Evolutionary conservation across 2,329 filamentous ascomycete genomes (phyloP).

Genomic region (Clonostachys chloroleuca): DNA sequence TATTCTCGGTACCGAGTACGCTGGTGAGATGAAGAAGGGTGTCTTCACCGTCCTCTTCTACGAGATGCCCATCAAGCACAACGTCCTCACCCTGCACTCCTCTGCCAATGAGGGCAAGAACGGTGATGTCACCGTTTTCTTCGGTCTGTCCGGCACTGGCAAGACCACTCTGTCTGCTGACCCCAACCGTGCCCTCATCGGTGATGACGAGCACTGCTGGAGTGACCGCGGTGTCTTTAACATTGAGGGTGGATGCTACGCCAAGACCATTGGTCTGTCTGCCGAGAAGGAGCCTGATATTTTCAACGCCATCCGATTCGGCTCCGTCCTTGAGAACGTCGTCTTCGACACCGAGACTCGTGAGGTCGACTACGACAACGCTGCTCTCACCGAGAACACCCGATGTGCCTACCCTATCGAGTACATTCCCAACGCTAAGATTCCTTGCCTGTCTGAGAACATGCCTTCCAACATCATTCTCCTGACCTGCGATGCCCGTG

Average conservation of each 20-base stretch:
- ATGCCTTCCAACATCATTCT: conserved; percentile 98
- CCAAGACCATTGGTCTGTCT: conserved; percentile 96
- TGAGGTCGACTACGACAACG: conserved; percentile 91
- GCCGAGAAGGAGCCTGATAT: conserved; percentile 99
- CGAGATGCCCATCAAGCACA: conserved; percentile 99
- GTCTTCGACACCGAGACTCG: conserved; percentile 92
- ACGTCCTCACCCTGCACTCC: conserved; percentile 96
- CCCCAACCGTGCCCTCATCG: conserved; percentile 92
- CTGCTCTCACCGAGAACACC: conserved; percentile 95
- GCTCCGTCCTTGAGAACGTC: conserved; percentile 96
- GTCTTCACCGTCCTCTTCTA: conserved; percentile 99
- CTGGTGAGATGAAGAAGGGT: conserved; percentile 81
- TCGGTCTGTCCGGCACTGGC: conserved; percentile 95
- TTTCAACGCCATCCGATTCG: conserved; percentile 91
- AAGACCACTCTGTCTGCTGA: conserved; percentile 98
- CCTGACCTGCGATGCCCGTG: conserved; percentile 94
- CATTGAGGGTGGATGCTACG: conserved; percentile 99
- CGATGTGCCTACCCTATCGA: conserved; percentile 98
- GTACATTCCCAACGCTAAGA: conserved; percentile 98
- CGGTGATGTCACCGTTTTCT: conserved; percentile 98
- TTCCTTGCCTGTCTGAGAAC: conserved; percentile 81
- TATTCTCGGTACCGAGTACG: conserved; percentile 97
- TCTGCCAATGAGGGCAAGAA: conserved; percentile 95
- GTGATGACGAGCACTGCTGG: conserved; percentile 99
- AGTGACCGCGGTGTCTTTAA: conserved; percentile 96